phyloP scores from a whole-genome alignment of 2,329 filamentous ascomycete species.

The Cytospora piceae region DNA sequence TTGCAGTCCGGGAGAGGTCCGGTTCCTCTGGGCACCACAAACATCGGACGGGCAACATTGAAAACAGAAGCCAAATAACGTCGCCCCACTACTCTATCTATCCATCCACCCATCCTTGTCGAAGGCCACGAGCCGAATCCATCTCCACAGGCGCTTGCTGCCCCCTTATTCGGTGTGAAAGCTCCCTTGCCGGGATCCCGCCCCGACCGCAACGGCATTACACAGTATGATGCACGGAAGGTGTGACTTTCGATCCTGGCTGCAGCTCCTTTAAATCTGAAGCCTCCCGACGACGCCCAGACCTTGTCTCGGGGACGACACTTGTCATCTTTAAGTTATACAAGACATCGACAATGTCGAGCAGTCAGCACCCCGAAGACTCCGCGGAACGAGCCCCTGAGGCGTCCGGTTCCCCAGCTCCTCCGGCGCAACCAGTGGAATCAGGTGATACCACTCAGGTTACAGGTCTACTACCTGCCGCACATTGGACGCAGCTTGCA shows the following conservation, averaged over 20 bases:
- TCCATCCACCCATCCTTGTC: conserved; percentile 12
- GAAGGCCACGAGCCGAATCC: conserved; percentile 11
- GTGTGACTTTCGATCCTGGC: background rate
- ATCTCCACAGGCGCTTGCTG: background rate
- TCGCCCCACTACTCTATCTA: conserved; percentile 4
- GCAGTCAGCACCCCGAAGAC: conserved; percentile 5
- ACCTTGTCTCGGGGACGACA: background rate
- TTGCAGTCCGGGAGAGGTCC: background rate
- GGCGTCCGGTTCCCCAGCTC: background rate
- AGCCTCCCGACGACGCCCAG: background rate
- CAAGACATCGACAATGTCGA: conserved; percentile 14
- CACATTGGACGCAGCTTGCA: conserved; percentile 29
- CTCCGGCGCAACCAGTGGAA: background rate
- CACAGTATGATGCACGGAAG: conserved; percentile 6
- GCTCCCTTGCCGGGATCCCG: conserved; percentile 1
- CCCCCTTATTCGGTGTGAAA: conserved; percentile 6
- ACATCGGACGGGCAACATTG: background rate
- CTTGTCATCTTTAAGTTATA: background rate
- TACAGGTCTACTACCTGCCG: conserved; percentile 24
- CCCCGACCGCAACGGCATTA: conserved; percentile 12
- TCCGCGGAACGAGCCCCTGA: background rate
- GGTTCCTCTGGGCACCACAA: background rate
- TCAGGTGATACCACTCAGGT: background rate
- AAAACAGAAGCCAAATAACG: background rate
- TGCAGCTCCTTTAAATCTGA: conserved; percentile 1